A percentile compares a stretch with the other conserved stretches of the same genome.
phyloP scores from a whole-genome alignment of 192 early-diverging fungal genomes.

The Coemansia sp. region DNA sequence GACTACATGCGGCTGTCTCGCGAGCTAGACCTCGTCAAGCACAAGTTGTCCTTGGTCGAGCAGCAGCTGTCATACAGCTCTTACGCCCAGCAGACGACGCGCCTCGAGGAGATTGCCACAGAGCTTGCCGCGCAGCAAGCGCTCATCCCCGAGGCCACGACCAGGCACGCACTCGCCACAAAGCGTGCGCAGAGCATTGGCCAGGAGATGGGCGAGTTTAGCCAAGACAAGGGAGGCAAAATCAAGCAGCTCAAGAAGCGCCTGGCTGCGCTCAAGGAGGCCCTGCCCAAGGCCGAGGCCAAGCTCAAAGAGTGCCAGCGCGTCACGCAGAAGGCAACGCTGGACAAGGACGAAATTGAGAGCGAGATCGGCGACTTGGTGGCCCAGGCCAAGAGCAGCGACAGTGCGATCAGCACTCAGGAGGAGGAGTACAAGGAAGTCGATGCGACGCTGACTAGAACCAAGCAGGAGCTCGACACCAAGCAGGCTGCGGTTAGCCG shows the following conservation, averaged over 20 bases:
- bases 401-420: slow-evolving; percentile 44
- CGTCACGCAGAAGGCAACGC: slow-evolving; percentile 34
- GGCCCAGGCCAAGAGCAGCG: slow-evolving; percentile 26
- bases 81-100: slow-evolving; percentile 61
- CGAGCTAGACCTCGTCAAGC: slow-evolving; percentile 68
- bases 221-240: slow-evolving; percentile 83
- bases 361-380: slow-evolving; percentile 35
- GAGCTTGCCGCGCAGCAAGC: slow-evolving; percentile 58
- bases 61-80: slow-evolving; percentile 74
- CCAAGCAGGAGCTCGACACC: slow-evolving; percentile 50
- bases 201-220: slow-evolving; percentile 87
- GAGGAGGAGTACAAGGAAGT: slow-evolving; percentile 52
- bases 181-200: slow-evolving; percentile 64
- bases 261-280: slow-evolving; percentile 61
- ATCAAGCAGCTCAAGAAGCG: slow-evolving; percentile 77
- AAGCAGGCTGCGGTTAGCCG: slow-evolving; percentile 58
- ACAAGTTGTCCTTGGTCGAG: slow-evolving; percentile 75
- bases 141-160: slow-evolving; percentile 54
- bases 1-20: slow-evolving; percentile 62
- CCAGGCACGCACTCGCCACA: slow-evolving; percentile 52
- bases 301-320: slow-evolving; percentile 45
- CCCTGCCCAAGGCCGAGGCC: slow-evolving; percentile 56
- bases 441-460: slow-evolving; percentile 42
- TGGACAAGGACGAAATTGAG: slow-evolving; percentile 49
- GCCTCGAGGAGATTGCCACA: slow-evolving; percentile 25